phyloP scores from a whole-genome alignment of 345 rosid genomes.

The Corchorus capsularis region DNA sequence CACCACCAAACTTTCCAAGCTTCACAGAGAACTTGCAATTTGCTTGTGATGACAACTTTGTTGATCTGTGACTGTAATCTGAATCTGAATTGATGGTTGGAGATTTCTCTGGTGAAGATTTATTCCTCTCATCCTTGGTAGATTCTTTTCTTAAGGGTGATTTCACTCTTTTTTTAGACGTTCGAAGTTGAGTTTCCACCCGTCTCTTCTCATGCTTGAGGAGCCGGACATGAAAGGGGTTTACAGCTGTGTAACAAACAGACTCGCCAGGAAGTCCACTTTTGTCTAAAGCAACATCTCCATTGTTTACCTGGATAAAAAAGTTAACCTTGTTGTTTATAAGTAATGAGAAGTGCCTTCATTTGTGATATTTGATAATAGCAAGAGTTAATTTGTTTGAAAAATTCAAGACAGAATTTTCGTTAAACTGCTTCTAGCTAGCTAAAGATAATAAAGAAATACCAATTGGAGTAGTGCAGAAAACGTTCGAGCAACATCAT shows the following conservation, averaged over 20 bases:
- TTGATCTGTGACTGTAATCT: constrained; percentile 30
- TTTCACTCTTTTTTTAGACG: constrained; percentile 58
- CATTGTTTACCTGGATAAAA: constrained; percentile 78
- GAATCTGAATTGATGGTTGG: constrained; percentile 20
- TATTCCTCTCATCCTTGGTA: constrained; percentile 18
- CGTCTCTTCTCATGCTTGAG: constrained; percentile 36
- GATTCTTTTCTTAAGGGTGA: constrained; percentile 45
- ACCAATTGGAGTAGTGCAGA: constrained; percentile 98
- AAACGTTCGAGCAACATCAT: constrained; percentile 87
- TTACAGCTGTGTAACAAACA: constrained; percentile 65
- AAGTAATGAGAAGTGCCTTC: background rate
- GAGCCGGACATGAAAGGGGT: constrained; percentile 71
- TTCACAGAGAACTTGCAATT: constrained; percentile 48
- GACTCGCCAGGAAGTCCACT: constrained; percentile 40
- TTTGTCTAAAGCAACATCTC: constrained; percentile 72
- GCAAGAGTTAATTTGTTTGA: background rate
- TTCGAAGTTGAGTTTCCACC: constrained; percentile 27
- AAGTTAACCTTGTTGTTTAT: constrained; percentile 9
- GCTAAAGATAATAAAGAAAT: constrained; percentile 17
- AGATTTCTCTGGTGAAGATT: constrained; percentile 26
- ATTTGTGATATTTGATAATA: background rate
- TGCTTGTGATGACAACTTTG: constrained; percentile 29
- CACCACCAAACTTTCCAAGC: constrained; percentile 41
- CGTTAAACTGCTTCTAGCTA: background rate
- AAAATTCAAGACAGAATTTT: background rate